Evolutionary conservation across 179 eudicot species (phyloP).

Genomic region (Gypsophila paniculata): DNA sequence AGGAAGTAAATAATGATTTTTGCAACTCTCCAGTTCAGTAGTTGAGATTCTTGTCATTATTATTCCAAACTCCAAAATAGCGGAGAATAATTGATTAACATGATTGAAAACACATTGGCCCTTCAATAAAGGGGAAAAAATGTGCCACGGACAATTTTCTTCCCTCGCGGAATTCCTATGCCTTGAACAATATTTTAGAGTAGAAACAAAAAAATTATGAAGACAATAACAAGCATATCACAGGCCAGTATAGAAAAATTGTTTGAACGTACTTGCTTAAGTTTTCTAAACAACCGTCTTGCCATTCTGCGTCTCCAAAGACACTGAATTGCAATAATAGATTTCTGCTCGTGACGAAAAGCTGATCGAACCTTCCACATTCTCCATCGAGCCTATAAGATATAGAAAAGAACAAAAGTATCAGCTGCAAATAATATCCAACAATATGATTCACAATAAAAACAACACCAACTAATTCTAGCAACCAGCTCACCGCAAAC

Average conservation of each 20-base stretch:
- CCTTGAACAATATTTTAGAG: not conserved
- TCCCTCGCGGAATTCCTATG: not conserved
- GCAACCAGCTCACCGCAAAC: not conserved
- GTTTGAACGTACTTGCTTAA: constrained; percentile 56
- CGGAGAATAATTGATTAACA: constrained; percentile 2
- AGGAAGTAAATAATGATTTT: not conserved
- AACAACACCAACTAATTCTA: not conserved
- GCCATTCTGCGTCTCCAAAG: constrained; percentile 87
- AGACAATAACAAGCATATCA: not conserved
- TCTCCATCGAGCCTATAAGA: constrained; percentile 78
- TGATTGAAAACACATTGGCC: not conserved
- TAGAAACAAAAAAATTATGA: not conserved
- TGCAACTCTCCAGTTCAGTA: constrained; percentile 1
- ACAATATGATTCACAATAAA: not conserved
- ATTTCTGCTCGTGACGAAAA: constrained; percentile 55
- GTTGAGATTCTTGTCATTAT: constrained; percentile 7
- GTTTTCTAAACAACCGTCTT: constrained; percentile 58
- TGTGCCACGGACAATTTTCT: not conserved
- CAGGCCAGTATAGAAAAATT: constrained; percentile 3
- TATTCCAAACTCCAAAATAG: constrained; percentile 5
- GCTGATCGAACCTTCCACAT: constrained; percentile 54
- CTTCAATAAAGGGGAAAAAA: not conserved
- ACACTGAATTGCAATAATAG: constrained; percentile 71
- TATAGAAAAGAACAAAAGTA: not conserved
- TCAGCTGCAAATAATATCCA: not conserved